Percentiles rank a stretch among this genome's conserved stretches.
Evolutionary conservation across 2,329 filamentous ascomycete genomes (phyloP).

Genomic region (Daldinia sp.): DNA sequence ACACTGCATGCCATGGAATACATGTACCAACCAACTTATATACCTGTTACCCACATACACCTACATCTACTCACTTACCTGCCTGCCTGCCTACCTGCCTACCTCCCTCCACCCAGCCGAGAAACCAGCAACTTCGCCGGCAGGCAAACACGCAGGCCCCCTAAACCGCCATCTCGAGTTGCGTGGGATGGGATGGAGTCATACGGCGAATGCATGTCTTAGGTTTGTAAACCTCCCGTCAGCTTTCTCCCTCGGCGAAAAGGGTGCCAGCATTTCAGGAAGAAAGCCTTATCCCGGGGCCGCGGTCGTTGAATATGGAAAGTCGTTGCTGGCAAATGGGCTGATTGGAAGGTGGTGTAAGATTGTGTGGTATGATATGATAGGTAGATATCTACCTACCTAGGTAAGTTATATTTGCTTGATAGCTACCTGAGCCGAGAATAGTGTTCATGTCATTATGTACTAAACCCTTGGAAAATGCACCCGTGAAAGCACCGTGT

Average conservation of each 20-base stretch:
- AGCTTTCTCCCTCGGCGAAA: slow-evolving; percentile 19
- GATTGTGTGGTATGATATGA: no score
- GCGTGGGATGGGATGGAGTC: neutral
- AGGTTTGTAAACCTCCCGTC: slow-evolving; percentile 36
- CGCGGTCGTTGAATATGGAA: neutral
- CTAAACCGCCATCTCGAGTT: neutral
- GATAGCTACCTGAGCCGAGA: neutral
- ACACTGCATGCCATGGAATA: no score
- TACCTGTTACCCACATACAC: no score
- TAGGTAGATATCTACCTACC: no score
- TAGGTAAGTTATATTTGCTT: neutral
- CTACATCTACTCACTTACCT: no score
- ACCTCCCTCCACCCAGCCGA: neutral
- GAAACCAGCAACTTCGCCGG: neutral
- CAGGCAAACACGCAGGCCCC: neutral
- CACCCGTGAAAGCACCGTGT: neutral
- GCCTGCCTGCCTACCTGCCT: neutral
- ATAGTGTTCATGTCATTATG: neutral
- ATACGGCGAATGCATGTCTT: slow-evolving; percentile 33
- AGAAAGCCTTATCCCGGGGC: neutral
- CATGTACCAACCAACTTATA: no score
- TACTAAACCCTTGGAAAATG: neutral
- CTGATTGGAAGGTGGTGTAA: neutral
- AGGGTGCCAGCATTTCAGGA: neutral
- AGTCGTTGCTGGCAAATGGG: neutral